These are phyloP conservation scores for Pseudogymnoascus sp. DNA, from an alignment of 2,329 filamentous ascomycete species.

Conservation along the genomic window DNA sequence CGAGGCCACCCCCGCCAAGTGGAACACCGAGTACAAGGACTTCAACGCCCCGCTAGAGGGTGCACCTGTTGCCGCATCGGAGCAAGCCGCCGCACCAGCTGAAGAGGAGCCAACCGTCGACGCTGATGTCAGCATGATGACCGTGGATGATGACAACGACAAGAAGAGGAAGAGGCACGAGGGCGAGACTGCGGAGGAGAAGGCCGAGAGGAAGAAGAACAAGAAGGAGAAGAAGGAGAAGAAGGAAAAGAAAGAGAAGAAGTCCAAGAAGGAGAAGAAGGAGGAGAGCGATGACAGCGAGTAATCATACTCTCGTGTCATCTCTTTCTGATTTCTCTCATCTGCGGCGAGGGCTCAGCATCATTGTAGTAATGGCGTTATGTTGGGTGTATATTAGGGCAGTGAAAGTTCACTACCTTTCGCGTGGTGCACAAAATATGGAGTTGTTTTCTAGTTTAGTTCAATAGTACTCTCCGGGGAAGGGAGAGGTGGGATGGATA, in stretches of 20 bases:
- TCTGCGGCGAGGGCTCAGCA: constrained; percentile 7
- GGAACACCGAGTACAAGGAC: constrained; percentile 90
- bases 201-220: constrained; percentile 45
- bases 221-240: constrained; percentile 48
- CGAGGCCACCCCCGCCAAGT: constrained; percentile 87
- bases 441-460: constrained; percentile 9
- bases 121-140: constrained; percentile 44
- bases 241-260: constrained; percentile 44
- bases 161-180: constrained; percentile 79
- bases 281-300: constrained; percentile 40
- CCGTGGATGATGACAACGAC: constrained; percentile 49
- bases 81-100: constrained; percentile 33
- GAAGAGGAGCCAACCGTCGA: constrained; percentile 29
- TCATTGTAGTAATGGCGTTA: constrained; percentile 9
- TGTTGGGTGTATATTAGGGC: constrained; percentile 9
- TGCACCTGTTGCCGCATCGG: constrained; percentile 33
- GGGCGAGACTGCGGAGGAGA: constrained; percentile 65
- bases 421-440: constrained; percentile 9
- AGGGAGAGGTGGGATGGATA: constrained; percentile 5
- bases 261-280: constrained; percentile 32
- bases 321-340: constrained; percentile 8
- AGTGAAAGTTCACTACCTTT: constrained; percentile 10
- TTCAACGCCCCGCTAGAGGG: constrained; percentile 53
- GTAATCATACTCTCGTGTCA: constrained; percentile 25
- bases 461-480: constrained; percentile 1